These are phyloP conservation scores for Colletotrichum sp. DNA, from an alignment of 2,329 filamentous ascomycete genomes.

Conservation along the genomic window DNA sequence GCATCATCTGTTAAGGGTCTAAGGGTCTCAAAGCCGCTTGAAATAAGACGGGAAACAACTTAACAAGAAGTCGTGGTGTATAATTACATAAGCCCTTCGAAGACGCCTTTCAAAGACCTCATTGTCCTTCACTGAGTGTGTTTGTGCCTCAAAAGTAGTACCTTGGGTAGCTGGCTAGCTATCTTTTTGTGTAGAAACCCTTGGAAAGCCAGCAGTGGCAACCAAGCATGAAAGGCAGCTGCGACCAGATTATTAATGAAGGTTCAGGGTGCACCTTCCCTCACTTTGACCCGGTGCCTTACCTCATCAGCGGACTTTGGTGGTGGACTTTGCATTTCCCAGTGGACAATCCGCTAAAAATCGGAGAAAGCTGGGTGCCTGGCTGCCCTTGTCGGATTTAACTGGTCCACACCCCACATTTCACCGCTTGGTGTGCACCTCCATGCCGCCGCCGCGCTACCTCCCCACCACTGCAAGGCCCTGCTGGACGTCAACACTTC, in stretches of 20 bases:
- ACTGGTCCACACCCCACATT: background rate
- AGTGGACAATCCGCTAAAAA: background rate
- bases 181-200: background rate
- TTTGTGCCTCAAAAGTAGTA: background rate
- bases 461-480: conserved; percentile 3
- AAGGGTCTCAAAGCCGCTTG: background rate
- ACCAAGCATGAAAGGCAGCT: background rate
- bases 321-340: background rate
- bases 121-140: background rate
- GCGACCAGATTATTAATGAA: conserved; percentile 8
- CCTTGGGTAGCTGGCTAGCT: background rate
- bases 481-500: conserved; percentile 4
- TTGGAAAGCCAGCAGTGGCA: background rate
- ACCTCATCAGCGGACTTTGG: conserved; percentile 10
- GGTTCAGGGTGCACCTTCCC: background rate
- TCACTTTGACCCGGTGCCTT: background rate
- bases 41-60: background rate
- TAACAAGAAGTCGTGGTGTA: background rate
- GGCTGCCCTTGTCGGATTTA: conserved; percentile 5
- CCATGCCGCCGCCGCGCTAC: background rate
- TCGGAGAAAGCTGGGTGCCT: background rate
- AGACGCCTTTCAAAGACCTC: background rate
- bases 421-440: background rate
- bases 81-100: background rate
- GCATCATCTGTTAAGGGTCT: background rate